Percentiles rank a stretch among this genome's conserved stretches.
Conservation (phyloP, 768 basidiomycete species). For the Trichaptum fuscoviolaceum region DNA sequence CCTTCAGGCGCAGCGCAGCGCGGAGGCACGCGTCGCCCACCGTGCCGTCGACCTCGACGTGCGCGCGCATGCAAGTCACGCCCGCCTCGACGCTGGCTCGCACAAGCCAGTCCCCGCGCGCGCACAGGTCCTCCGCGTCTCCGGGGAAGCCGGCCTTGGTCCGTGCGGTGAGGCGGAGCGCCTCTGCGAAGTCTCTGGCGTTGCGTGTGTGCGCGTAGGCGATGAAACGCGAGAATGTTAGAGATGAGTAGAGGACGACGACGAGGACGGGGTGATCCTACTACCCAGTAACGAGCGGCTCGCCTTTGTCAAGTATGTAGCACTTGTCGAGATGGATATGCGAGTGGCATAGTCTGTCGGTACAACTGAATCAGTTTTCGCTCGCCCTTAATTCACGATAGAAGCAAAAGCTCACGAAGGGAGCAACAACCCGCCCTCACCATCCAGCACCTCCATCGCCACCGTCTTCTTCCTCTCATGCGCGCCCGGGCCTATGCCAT, state of each 20-base stretch:
- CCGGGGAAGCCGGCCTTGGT: constrained; percentile 47
- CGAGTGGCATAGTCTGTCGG: constrained; percentile 48
- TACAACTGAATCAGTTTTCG: too few species aligned
- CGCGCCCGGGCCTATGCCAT: too few species aligned
- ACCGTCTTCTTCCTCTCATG: too few species aligned
- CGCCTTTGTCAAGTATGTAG: constrained; percentile 55
- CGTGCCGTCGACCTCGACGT: constrained; percentile 55
- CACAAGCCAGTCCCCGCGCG: constrained; percentile 50
- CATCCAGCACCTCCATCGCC: constrained; percentile 17
- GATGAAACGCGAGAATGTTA: too few species aligned
- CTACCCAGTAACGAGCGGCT: constrained; percentile 47
- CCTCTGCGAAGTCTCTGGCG: constrained; percentile 55
- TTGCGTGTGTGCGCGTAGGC: too few species aligned
- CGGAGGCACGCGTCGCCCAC: constrained; percentile 51
- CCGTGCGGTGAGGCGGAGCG: constrained; percentile 43
- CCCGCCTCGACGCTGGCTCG: constrained; percentile 53
- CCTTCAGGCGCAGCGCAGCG: constrained; percentile 41
- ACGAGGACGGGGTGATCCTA: constrained; percentile 15
- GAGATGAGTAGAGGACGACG: neutral
- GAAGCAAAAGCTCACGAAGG: constrained; percentile 28
- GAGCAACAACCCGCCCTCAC: constrained; percentile 25
- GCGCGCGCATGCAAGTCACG: constrained; percentile 64
- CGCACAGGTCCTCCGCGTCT: constrained; percentile 40
- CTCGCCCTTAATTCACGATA: neutral
- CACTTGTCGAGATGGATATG: constrained; percentile 69